A percentile compares a stretch with the other conserved stretches of the same genome.
Evolutionary conservation across 1,139 yeast genomes (phyloP).

Genomic region (Pichia sp.): DNA sequence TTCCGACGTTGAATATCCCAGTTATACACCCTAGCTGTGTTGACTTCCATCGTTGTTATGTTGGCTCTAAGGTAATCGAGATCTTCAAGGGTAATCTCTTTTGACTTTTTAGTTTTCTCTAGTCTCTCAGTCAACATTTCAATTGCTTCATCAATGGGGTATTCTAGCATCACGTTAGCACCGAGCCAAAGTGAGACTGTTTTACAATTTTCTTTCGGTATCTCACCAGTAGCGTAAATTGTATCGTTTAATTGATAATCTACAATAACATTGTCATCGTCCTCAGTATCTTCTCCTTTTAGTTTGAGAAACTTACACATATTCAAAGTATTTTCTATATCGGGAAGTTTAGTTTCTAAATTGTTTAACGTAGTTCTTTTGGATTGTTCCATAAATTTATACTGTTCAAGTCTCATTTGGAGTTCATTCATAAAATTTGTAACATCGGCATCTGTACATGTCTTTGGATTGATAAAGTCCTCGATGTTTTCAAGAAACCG

Average conservation of each 20-base stretch:
- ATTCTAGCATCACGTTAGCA: slow-evolving; percentile 95
- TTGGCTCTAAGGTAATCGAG: slow-evolving; percentile 83
- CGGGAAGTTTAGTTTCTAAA: slow-evolving; percentile 75
- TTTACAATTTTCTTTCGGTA: slow-evolving; percentile 44
- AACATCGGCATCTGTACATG: slow-evolving; percentile 28
- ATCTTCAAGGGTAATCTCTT: slow-evolving; percentile 66
- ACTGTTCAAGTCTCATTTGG: slow-evolving; percentile 29
- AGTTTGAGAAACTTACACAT: slow-evolving; percentile 56
- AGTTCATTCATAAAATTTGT: slow-evolving; percentile 26
- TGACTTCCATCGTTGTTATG: slow-evolving; percentile 96
- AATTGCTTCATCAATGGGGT: slow-evolving; percentile 82
- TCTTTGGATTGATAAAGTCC: slow-evolving; percentile 73
- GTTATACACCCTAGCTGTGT: slow-evolving; percentile 88
- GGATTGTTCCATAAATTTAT: slow-evolving; percentile 50
- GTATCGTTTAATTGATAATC: slow-evolving; percentile 92
- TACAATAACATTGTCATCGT: slow-evolving; percentile 44
- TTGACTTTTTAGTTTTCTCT: slow-evolving; percentile 52
- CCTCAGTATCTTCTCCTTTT: slow-evolving; percentile 29
- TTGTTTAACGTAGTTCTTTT: slow-evolving; percentile 63
- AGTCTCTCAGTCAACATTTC: slow-evolving; percentile 59
- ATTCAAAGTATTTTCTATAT: slow-evolving; percentile 73
- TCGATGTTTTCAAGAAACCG: slow-evolving; percentile 87
- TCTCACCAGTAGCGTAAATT: slow-evolving; percentile 71
- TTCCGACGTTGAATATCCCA: slow-evolving; percentile 87
- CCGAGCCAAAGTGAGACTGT: slow-evolving; percentile 88